These are phyloP conservation scores for Oehlia diaphana DNA, from an alignment of 192 early-diverging fungal species.

Conservation along the genomic window DNA sequence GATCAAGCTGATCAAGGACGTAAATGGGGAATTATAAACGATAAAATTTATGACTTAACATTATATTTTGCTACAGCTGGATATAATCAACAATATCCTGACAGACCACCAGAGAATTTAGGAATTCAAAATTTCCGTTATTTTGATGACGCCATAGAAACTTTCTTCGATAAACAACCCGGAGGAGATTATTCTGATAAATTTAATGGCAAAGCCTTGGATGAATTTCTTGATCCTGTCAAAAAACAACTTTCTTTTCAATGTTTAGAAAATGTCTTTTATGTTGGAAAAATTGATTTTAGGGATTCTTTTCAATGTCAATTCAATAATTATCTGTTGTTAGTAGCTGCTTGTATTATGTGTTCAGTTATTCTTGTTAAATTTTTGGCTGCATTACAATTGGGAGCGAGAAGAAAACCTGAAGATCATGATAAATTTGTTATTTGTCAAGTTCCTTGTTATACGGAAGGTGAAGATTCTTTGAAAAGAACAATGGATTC, in stretches of 20 bases:
- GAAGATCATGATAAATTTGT: conserved; percentile 96
- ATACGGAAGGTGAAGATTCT: conserved; percentile 88
- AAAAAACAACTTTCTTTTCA: conserved; percentile 45
- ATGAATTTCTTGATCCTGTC: conserved; percentile 29
- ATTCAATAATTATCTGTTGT: conserved; percentile 83
- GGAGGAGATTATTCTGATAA: conserved; percentile 56
- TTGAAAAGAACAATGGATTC: conserved; percentile 84
- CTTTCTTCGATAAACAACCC: conserved; percentile 56
- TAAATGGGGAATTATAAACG: conserved; percentile 61
- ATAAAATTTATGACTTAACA: conserved; percentile 64
- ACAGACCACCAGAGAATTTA: conserved; percentile 18
- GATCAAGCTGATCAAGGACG: conserved; percentile 45
- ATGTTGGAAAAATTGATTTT: conserved; percentile 78
- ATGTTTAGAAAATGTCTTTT: conserved; percentile 85
- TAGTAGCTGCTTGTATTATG: conserved; percentile 75
- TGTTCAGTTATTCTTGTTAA: conserved; percentile 79
- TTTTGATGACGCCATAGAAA: conserved; percentile 57
- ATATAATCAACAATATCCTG: conserved; percentile 29
- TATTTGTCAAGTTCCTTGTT: conserved; percentile 94
- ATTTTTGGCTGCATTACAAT: conserved; percentile 78
- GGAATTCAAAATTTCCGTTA: conserved; percentile 55
- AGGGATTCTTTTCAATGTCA: conserved; percentile 74
- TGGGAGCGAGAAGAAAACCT: conserved; percentile 66
- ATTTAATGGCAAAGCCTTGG: conserved; percentile 44
- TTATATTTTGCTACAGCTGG: conserved; percentile 46